Percentiles rank a stretch among this genome's conserved stretches.
Conservation (phyloP, 352 stramenopile species). For the Phytophthora idaei region DNA sequence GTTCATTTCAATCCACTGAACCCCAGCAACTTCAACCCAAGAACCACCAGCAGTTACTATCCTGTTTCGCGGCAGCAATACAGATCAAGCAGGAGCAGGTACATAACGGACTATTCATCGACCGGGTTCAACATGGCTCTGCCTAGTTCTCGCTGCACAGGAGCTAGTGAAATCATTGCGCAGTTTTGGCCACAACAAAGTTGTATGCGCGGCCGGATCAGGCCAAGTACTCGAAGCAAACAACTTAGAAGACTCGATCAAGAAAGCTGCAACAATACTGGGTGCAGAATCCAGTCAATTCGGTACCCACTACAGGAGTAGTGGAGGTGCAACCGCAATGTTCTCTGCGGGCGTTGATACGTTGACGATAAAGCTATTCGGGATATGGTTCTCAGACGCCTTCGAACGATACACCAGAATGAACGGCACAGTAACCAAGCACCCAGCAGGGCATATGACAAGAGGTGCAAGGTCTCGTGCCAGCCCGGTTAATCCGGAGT, state of each 20-base stretch:
- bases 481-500: not conserved
- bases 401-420: not conserved
- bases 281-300: not conserved
- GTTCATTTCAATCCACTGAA: not conserved
- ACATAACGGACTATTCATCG: not conserved
- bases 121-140: not conserved
- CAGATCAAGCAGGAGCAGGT: not conserved
- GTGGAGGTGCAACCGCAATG: not conserved
- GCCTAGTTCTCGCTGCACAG: not conserved
- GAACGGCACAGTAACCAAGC: not conserved
- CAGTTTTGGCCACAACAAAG: not conserved
- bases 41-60: not conserved
- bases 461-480: not conserved
- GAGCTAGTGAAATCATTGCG: not conserved
- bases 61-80: not conserved
- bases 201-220: not conserved
- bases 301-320: not conserved
- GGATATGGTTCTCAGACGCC: not conserved
- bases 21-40: not conserved
- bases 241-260: not conserved
- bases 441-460: not conserved
- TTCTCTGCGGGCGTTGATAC: not conserved
- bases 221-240: not conserved
- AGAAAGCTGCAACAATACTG: not conserved
- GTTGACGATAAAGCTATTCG: not conserved